phyloP scores from a whole-genome alignment of 164 flowering plant genomes.

The Amborella trichopoda region DNA sequence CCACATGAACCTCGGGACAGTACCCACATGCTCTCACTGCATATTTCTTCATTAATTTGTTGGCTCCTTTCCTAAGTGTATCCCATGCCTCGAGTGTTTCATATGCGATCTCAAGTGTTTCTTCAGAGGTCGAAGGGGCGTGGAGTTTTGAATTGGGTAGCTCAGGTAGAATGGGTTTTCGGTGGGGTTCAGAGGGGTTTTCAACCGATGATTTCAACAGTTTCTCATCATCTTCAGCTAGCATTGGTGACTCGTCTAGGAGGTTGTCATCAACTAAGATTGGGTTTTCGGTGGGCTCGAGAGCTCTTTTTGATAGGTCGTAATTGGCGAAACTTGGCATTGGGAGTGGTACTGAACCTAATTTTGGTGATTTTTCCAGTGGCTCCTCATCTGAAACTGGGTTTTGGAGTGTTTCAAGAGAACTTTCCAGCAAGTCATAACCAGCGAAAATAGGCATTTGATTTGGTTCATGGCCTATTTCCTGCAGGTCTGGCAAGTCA shows the following conservation, averaged over 20 bases:
- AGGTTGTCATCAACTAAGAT: too few species aligned
- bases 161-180: conserved; percentile 34
- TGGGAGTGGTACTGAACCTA: too few species aligned
- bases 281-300: too few species aligned
- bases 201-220: too few species aligned
- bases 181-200: conserved; percentile 24
- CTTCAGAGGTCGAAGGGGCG: conserved; percentile 45
- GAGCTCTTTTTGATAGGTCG: too few species aligned
- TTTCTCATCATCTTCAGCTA: neutral
- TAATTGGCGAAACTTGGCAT: too few species aligned
- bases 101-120: conserved; percentile 47
- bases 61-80: conserved; percentile 67
- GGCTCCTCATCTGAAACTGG: neutral
- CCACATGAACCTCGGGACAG: conserved; percentile 91
- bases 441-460: too few species aligned
- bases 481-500: conserved; percentile 73
- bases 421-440: too few species aligned
- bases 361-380: too few species aligned
- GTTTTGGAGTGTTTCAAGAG: too few species aligned
- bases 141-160: conserved; percentile 38
- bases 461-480: too few species aligned
- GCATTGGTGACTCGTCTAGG: too few species aligned
- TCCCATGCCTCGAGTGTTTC: conserved; percentile 79
- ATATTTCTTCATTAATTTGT: conserved; percentile 71
- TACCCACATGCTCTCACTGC: conserved; percentile 88